Evolutionary conservation across 1,139 yeast species (phyloP).

Genomic region (Debaryomyces sp.): DNA sequence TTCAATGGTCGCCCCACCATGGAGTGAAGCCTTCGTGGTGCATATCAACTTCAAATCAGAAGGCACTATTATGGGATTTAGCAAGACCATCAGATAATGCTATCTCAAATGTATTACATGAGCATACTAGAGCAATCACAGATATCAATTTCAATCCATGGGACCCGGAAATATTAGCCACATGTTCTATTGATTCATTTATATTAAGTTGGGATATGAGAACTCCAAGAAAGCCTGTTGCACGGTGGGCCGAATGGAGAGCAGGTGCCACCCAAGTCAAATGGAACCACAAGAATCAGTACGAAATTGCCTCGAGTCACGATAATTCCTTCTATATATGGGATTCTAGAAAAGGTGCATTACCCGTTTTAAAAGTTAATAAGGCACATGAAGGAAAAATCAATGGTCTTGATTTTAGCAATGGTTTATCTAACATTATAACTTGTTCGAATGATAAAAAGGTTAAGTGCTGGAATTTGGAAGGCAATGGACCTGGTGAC

Average conservation of each 20-base stretch:
- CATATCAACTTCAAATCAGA: conserved; percentile 90
- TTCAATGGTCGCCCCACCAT: conserved; percentile 94
- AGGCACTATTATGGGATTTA: conserved; percentile 92
- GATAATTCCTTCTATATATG: conserved; percentile 79
- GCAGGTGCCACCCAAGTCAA: conserved; percentile 95
- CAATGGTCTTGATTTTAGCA: conserved; percentile 83
- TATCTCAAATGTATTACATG: conserved; percentile 82
- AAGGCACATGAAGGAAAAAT: conserved; percentile 80
- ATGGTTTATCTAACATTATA: conserved; percentile 60
- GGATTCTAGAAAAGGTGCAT: conserved; percentile 84
- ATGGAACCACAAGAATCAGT: conserved; percentile 81
- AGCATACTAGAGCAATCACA: conserved; percentile 90
- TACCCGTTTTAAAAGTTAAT: conserved; percentile 65
- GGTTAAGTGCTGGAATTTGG: conserved; percentile 84
- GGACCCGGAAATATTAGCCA: conserved; percentile 87
- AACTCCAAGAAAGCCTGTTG: conserved; percentile 69
- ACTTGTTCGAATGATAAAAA: conserved; percentile 86
- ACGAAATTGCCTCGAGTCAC: conserved; percentile 83
- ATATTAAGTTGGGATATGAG: conserved; percentile 92
- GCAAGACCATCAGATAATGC: conserved; percentile 77
- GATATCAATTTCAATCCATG: conserved; percentile 91
- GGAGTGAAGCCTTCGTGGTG: conserved; percentile 85
- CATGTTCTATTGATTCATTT: conserved; percentile 89
- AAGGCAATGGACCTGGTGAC: conserved; percentile 25
- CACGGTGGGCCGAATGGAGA: conserved; percentile 87